Percentiles rank a stretch among this genome's conserved stretches.
phyloP scores from a whole-genome alignment of 495 filamentous ascomycete genomes.

The Lophiostoma macrostomum region DNA sequence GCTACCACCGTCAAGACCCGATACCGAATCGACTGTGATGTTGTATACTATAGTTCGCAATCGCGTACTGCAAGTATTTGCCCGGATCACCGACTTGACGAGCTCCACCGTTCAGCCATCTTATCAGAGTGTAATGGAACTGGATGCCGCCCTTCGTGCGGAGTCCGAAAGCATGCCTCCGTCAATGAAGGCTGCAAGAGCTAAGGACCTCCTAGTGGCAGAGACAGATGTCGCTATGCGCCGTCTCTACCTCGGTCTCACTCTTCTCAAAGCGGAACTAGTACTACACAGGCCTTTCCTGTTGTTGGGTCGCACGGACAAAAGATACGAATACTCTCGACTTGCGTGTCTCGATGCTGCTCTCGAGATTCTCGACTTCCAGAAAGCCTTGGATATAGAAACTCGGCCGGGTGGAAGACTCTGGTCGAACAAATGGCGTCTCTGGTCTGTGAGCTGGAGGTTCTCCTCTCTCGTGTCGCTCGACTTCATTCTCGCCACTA shows the following conservation, averaged over 20 bases:
- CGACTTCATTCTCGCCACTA: conserved; percentile 52
- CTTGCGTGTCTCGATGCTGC: conserved; percentile 46
- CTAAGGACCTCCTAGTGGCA: background rate
- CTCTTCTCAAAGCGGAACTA: conserved; percentile 44
- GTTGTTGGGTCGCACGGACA: conserved; percentile 32
- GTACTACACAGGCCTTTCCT: conserved; percentile 48
- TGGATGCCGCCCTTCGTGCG: conserved; percentile 5
- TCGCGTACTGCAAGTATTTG: conserved; percentile 27
- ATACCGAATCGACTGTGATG: conserved; percentile 34
- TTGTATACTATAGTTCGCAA: conserved; percentile 45
- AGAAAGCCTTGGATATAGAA: conserved; percentile 36
- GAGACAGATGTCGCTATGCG: conserved; percentile 6
- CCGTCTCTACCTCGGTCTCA: conserved; percentile 20
- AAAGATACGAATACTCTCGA: conserved; percentile 39
- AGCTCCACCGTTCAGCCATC: background rate
- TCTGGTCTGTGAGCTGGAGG: conserved; percentile 44
- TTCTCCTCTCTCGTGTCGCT: conserved; percentile 45
- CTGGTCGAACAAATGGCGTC: conserved; percentile 23
- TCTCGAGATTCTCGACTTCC: conserved; percentile 45
- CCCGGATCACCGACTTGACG: conserved; percentile 12
- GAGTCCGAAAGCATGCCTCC: conserved; percentile 1
- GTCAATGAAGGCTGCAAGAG: background rate
- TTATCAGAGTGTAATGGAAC: conserved; percentile 16
- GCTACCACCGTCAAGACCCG: conserved; percentile 33
- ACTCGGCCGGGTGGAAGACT: conserved; percentile 42